These are phyloP conservation scores for Scheffersomyces segobiensis DNA, from an alignment of 1,139 yeast genomes.

Conservation along the genomic window DNA sequence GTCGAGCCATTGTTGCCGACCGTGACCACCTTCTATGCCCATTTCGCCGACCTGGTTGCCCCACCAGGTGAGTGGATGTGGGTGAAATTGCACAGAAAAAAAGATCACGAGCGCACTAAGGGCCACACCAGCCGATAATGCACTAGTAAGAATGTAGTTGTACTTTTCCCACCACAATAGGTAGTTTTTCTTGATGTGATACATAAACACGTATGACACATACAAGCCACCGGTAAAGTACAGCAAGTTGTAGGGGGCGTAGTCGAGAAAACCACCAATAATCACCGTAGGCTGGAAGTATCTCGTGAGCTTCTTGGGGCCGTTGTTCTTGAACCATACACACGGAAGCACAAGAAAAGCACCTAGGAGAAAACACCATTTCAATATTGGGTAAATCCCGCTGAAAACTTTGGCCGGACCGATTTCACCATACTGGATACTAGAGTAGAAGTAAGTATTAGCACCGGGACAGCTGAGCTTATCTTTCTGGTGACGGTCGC, in stretches of 20 bases:
- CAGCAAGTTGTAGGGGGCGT: slow-evolving; percentile 57
- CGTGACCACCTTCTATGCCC: slow-evolving; percentile 48
- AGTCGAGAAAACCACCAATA: slow-evolving; percentile 46
- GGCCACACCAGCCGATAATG: slow-evolving; percentile 61
- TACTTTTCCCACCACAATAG: slow-evolving; percentile 65
- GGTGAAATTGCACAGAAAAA: slow-evolving; percentile 53
- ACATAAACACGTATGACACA: slow-evolving; percentile 52
- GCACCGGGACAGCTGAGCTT: slow-evolving; percentile 53
- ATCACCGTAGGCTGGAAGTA: slow-evolving; percentile 50
- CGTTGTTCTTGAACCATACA: slow-evolving; percentile 36
- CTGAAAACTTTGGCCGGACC: slow-evolving; percentile 61
- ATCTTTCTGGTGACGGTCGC: slow-evolving; percentile 42
- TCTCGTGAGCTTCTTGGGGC: slow-evolving; percentile 29
- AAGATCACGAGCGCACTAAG: slow-evolving; percentile 55
- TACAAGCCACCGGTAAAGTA: slow-evolving; percentile 55
- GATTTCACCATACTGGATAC: slow-evolving; percentile 64
- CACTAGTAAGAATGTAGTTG: slow-evolving; percentile 57
- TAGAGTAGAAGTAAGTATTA: slow-evolving; percentile 50
- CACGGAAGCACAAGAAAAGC: slow-evolving; percentile 45
- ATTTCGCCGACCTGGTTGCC: slow-evolving; percentile 48
- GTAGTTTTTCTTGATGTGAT: slow-evolving; percentile 48
- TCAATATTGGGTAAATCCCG: slow-evolving; percentile 49
- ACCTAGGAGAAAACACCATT: slow-evolving; percentile 57
- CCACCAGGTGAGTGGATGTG: slow-evolving; percentile 53
- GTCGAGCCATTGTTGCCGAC: slow-evolving; percentile 29